Evolutionary conservation across 345 rosid genomes (phyloP), one percentile per base, ranked within the genome.

Genomic region (Syzygium aqueum): DNA sequence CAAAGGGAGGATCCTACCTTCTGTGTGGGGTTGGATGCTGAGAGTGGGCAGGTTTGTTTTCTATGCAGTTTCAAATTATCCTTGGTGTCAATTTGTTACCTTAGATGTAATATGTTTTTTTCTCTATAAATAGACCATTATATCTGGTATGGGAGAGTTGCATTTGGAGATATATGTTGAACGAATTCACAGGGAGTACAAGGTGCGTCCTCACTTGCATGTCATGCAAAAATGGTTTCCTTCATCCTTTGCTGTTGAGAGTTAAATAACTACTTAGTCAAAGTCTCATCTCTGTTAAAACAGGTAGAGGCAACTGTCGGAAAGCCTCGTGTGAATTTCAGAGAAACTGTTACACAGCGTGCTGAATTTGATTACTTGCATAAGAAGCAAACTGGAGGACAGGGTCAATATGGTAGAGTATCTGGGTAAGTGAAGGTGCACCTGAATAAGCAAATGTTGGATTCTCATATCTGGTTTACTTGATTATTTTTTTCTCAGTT

Each of bases 101-200:
- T 25, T 12, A 56, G n/a, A 12, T 57, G 49, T 49, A 28, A 28
- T 7, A 27, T 14, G 30, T 37, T 11, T 27, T 53, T 77, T 50
- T 16, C 37, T 87, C 50, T 19, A 15, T 89, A 22, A n/a, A 85
- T 91, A 98, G 99, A 98, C 99, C 27, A 98, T 98, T 88, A 96
- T 98, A 88, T 96, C 99, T 89, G 99, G 99, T 88, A 98, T 98
- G 99, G 99, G 99, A 52, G 99, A 98, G 90, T 91, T 98, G 92
- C 99, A 96, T 93, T 91, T 98, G 92, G 99, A 98, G 88, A 92
- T 98, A 59, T 98, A 98, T 89, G 96, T 98, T 87, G 99, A 98
- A 89, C 97, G 99, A 84, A 98, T 98, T 67, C 92, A 96, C 51
- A 94, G 99, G 91, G 99, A 96, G 86, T 96, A 96, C 90, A 98